Percentiles rank a stretch among this genome's conserved stretches.
These are phyloP conservation scores for Pecoramyces ruminantium DNA, from an alignment of 192 early-diverging fungal genomes.

Conservation along the genomic window DNA sequence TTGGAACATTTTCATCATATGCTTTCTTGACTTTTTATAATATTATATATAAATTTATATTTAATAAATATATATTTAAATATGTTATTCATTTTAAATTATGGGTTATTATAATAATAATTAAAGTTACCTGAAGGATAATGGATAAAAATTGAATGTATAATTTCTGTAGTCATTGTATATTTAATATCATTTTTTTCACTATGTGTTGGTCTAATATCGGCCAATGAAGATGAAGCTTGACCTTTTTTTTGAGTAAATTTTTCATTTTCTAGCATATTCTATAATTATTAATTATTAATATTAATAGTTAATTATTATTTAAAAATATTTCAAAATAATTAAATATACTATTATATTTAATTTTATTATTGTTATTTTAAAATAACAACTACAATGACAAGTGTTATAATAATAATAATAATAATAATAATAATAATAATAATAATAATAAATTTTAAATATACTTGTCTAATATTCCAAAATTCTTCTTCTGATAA, in stretches of 20 bases:
- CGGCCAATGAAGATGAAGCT: constrained; percentile 49
- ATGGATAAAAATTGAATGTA: constrained; percentile 74
- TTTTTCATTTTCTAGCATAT: constrained; percentile 54
- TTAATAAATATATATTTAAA: background rate
- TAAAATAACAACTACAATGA: no score
- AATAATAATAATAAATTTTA: background rate
- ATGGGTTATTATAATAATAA: no score
- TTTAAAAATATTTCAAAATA: no score
- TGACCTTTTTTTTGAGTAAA: constrained; percentile 66
- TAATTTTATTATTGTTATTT: no score
- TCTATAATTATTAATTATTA: constrained; percentile 9
- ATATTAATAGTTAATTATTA: no score
- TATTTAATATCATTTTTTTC: constrained; percentile 67
- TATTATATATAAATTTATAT: background rate
- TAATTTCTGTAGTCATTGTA: constrained; percentile 74
- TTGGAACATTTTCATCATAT: constrained; percentile 66
- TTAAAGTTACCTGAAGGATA: constrained; percentile 52
- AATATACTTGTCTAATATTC: constrained; percentile 48
- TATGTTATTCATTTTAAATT: no score
- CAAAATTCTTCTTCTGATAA: constrained; percentile 89
- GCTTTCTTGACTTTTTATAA: constrained; percentile 47
- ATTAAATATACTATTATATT: no score
- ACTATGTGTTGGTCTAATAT: constrained; percentile 33
- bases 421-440: no score
- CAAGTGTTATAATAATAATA: no score